Percentiles rank a stretch among this genome's conserved stretches.
These are phyloP conservation scores for Trametes gibbosa DNA, from an alignment of 768 basidiomycete species.

Conservation along the genomic window DNA sequence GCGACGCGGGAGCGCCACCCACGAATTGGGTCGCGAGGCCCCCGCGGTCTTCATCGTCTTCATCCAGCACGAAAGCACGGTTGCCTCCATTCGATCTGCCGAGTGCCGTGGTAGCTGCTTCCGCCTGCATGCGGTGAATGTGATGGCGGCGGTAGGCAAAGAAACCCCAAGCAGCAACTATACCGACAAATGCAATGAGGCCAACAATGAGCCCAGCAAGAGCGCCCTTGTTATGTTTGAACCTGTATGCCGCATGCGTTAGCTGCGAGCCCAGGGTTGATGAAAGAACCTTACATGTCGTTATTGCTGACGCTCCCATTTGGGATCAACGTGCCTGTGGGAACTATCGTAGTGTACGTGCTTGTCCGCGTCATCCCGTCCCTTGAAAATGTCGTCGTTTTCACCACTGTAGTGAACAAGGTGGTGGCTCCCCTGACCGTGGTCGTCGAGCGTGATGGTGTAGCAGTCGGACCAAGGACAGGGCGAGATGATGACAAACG, in stretches of 20 bases:
- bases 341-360: constrained; percentile 18
- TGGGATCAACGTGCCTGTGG: constrained; percentile 26
- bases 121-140: constrained; percentile 17
- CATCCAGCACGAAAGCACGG: constrained; percentile 14
- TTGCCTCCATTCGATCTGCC: neutral
- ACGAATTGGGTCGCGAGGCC: constrained; percentile 6
- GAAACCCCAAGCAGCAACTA: constrained; percentile 18
- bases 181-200: constrained; percentile 19
- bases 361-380: constrained; percentile 10
- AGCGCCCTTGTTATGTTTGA: constrained; percentile 25
- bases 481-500: neutral
- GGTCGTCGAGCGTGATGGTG: neutral
- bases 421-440: constrained; percentile 2
- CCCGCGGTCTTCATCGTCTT: constrained; percentile 15
- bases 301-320: neutral
- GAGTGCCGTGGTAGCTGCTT: constrained; percentile 19
- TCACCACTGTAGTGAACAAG: constrained; percentile 11
- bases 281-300: constrained; percentile 16
- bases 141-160: constrained; percentile 23
- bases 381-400: constrained; percentile 18
- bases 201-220: constrained; percentile 26
- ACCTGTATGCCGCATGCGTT: constrained; percentile 3
- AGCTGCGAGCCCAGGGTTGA: neutral
- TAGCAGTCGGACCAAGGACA: neutral
- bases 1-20: constrained; percentile 8